Evolutionary conservation across 257 asterid genomes (phyloP), one percentile per base, ranked within the genome.

Genomic region (Agastache rugosa): DNA sequence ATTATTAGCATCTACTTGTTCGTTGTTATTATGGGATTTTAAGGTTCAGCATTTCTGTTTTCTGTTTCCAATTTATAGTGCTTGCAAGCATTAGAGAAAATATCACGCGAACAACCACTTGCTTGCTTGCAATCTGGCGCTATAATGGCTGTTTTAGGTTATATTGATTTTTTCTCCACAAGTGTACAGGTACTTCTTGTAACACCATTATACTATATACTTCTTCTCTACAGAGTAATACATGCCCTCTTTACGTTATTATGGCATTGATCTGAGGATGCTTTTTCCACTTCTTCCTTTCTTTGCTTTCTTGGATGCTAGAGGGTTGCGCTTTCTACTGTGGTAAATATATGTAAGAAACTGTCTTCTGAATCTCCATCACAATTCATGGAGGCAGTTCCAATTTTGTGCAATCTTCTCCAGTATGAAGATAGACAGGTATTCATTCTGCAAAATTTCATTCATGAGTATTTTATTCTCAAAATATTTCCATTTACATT

Each of bases 121-220:
- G 96, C 92, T 69, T 95, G 99, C 83, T 88, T 92, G 87, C 92
- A 89, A 15, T 83, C 98, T 35, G 98, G 98, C 44, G 97, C 96
- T 44, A 88, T 95, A 75, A 89, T 88, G 96, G 98, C 99, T 73
- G 90, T 81, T 79, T 64, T 95, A 83, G 83, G 79, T 79, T 92
- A 85, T 78, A 90, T 95, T 41, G 99, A 95, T 83, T 92, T 90
- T 89, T 90, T 92, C 81, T 87, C 99, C 16, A 92, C 99, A 2
- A 90, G 92, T 67, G 85, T 90, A 74, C 99, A 95, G 98, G 99
- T 95, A 87, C 63, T 64, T n/a, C 60, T 67, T 14, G 84, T 37
- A 77, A 78, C 80, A 75, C 53, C 72, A 19, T 35, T 56, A 25
- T 35, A 29, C 22, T 25, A 35, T 48, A 71, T 23, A 34, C 41